Evolutionary conservation across 805 yeast species (phyloP), one percentile per base, ranked within the genome.

Genomic region (Candida endomychidarum): DNA sequence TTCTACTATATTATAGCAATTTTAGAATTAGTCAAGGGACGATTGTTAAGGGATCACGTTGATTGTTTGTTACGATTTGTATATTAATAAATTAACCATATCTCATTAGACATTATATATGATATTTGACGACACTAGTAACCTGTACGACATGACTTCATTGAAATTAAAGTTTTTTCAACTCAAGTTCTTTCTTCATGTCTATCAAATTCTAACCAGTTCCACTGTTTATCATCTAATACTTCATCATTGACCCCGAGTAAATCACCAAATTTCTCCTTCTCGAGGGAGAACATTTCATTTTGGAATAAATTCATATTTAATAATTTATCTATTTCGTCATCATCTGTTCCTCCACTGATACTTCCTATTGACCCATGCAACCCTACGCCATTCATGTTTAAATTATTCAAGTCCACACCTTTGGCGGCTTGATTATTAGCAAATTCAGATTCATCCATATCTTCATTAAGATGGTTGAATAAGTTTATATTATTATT

Each of bases 291-390:
- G 41, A 60, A 63, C 24, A 50, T 48, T n/a, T 63, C 67, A 28
- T 60, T 49, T 44, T 60, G 69, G 42, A 67, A 68, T 27, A 66
- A 49, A 44, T 64, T 66, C 58, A 65, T 60, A 43, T 66, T 65
- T 26, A 68, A 57, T 26, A 68, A 49, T 38, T 61, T 60, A 45
- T 68, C 74, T 20, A 67, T 63, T 37, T 68, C 72, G 44, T 68
- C 74, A n/a, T 37, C 34, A 46, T 50, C 48, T 24, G 43, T 37
- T 19, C 37, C 35, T 32, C 35, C 35, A 12, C 26, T 32, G 3
- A 32, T 20, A 11, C 35, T 31, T 17, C 22, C 23, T 16, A 34
- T 16, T 4, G 37, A 34, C 4, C 26, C 26, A 32, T 32, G 26
- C 14, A 32, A 32, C 2, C 26, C 26, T 4, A 32, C 8, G 27